Evolutionary conservation across 306 rosid genomes (phyloP), one percentile per base, ranked within the genome.

Genomic region (Corylus americana): DNA sequence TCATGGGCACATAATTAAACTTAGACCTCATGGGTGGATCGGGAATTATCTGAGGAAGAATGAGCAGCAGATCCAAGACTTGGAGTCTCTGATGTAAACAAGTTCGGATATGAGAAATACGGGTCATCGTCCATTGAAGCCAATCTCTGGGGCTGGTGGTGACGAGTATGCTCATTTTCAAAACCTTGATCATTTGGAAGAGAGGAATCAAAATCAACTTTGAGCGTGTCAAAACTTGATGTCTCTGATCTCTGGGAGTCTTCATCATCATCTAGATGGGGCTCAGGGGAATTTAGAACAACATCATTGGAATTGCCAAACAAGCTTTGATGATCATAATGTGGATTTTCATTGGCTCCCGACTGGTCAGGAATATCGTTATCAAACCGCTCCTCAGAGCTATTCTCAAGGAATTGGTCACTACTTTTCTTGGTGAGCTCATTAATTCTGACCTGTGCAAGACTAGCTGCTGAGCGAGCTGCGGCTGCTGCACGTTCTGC

Each of bases 401-500:
- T 69, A 74, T 74, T 70, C 50, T 87, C 90, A 18, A 85, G 77
- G 73, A 72, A 80, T 18, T 12, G 78, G 35, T 84, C 91, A 47
- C 45, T 71, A 63, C 68, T 92, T 81, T 85, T 92, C 88, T 80
- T 91, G 73, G 90, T 87, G 29, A 91, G 90, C 85, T 91, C 94
- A 1, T 67, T 81, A 55, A 90, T 95, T 73, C 93, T 92, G 77
- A 83, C 76, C 83, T 91, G 94, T 37, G 97, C 97, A 80, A 95
- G 91, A 80, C 88, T 92, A 77, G 98, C 98, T 0, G 94, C 98
- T 12, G 93, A 74, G 74, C 99, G 96, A 82, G 99, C 99, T 3
- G 98, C 92, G 25, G 93, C 90, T 0, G 98, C 98, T 11, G 98
- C 98, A 35, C 89, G 88, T 81, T 95, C 98, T 25, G 98, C 98